These are phyloP conservation scores for Bacidia gigantensis DNA, from an alignment of 495 filamentous ascomycete genomes.

Conservation along the genomic window DNA sequence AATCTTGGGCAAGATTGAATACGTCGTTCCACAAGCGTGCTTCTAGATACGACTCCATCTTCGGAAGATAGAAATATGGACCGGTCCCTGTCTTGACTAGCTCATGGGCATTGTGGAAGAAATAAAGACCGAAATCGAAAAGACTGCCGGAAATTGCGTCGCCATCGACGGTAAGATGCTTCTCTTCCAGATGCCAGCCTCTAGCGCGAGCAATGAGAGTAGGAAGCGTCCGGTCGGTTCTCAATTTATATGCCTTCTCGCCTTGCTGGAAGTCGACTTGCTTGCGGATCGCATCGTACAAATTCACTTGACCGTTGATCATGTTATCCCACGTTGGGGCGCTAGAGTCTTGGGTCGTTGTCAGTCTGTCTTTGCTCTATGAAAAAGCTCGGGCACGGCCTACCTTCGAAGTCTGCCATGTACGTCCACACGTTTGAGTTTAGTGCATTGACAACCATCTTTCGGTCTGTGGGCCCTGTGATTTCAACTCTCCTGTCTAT, in stretches of 20 bases:
- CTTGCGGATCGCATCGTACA: constrained; percentile 90
- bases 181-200: constrained; percentile 95
- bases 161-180: constrained; percentile 92
- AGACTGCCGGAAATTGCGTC: constrained; percentile 86
- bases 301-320: constrained; percentile 95
- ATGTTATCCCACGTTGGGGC: constrained; percentile 99
- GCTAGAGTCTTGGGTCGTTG: constrained; percentile 56
- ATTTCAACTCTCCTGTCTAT: constrained; percentile 97
- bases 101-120: constrained; percentile 96
- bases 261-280: constrained; percentile 96
- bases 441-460: constrained; percentile 98
- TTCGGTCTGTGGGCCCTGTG: constrained; percentile 92
- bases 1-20: constrained; percentile 95
- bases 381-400: constrained; percentile 10
- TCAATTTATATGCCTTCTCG: constrained; percentile 91
- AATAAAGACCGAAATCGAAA: constrained; percentile 98
- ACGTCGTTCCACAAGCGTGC: constrained; percentile 97
- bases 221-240: constrained; percentile 66
- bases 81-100: constrained; percentile 70
- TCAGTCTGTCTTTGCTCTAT: constrained; percentile 4
- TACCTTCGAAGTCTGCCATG: constrained; percentile 98
- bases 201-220: constrained; percentile 78
- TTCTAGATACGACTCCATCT: constrained; percentile 98
- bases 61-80: constrained; percentile 98
- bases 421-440: constrained; percentile 98